Conservation (phyloP, 2,329 filamentous ascomycete species). For the Aspergillus pseudonomiae region DNA sequence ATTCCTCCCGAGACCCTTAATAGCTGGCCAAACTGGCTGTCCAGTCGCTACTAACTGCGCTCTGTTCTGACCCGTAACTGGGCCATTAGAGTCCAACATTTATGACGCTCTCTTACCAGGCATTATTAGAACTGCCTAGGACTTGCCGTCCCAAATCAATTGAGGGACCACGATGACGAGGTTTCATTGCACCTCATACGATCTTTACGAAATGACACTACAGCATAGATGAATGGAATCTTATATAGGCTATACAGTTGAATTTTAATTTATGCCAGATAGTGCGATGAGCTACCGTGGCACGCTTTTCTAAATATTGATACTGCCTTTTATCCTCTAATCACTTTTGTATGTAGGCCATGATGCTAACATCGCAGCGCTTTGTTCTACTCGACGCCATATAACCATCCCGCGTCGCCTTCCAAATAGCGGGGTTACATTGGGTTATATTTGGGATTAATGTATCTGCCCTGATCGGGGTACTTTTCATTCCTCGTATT, state of each 20-base stretch:
- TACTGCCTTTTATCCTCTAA: neutral
- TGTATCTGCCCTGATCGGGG: too few relatives aligned
- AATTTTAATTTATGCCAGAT: neutral
- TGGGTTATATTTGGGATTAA: too few relatives aligned
- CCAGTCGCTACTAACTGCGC: neutral
- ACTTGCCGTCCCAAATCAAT: neutral
- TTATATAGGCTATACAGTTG: neutral
- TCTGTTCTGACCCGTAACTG: neutral
- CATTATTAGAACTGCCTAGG: neutral
- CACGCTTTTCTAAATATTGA: neutral
- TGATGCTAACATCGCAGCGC: neutral
- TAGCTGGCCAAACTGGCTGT: neutral
- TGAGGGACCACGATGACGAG: neutral
- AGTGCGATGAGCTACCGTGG: neutral
- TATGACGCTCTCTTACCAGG: neutral
- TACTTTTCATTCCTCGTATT: too few relatives aligned
- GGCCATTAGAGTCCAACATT: neutral
- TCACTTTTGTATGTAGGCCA: neutral
- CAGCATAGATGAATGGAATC: neutral
- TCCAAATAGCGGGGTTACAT: too few relatives aligned
- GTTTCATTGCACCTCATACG: neutral
- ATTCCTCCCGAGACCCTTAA: neutral
- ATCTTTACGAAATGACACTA: conserved; percentile 1
- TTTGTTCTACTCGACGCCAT: neutral
- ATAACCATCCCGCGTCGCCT: too few relatives aligned